Evolutionary conservation across 306 rosid genomes (phyloP).

Genomic region (Corylus heterophylla): DNA sequence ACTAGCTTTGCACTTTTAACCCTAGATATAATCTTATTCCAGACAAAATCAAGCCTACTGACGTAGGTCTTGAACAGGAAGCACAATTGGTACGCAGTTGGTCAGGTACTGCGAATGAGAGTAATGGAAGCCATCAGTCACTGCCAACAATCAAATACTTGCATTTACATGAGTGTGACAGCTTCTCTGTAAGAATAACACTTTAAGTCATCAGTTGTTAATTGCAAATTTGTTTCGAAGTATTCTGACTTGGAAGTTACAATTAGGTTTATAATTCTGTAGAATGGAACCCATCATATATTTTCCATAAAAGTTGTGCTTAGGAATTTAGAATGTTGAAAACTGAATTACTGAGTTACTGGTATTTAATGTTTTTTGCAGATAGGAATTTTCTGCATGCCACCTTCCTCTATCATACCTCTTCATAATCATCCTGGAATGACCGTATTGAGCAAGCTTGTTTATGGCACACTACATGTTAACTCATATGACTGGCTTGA

Average conservation of each 20-base stretch:
- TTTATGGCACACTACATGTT: conserved; percentile 80
- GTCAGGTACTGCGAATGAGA: conserved; percentile 53
- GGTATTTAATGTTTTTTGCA: conserved; percentile 31
- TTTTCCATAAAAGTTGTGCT: conserved; percentile 12
- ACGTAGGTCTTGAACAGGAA: conserved; percentile 94
- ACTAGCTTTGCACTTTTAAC: conserved; percentile 23
- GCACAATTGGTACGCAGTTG: conserved; percentile 86
- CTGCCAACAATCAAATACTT: conserved; percentile 84
- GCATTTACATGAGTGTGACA: conserved; percentile 76
- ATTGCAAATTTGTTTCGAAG: not conserved
- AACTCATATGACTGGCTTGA: conserved; percentile 92
- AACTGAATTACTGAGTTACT: conserved; percentile 1
- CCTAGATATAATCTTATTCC: conserved; percentile 36
- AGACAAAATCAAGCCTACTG: conserved; percentile 94
- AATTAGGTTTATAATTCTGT: not conserved
- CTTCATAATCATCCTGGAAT: conserved; percentile 96
- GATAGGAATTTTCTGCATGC: conserved; percentile 99
- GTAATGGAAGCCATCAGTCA: conserved; percentile 59
- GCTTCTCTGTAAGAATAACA: conserved; percentile 73
- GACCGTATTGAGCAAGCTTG: conserved; percentile 96
- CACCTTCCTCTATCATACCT: conserved; percentile 85
- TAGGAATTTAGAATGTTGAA: not conserved
- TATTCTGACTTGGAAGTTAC: conserved; percentile 11
- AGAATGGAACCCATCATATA: conserved; percentile 2
- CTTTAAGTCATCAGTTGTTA: not conserved